Evolutionary conservation across 73 alveolate species (phyloP).

Genomic region (Symbiodinium natans): DNA sequence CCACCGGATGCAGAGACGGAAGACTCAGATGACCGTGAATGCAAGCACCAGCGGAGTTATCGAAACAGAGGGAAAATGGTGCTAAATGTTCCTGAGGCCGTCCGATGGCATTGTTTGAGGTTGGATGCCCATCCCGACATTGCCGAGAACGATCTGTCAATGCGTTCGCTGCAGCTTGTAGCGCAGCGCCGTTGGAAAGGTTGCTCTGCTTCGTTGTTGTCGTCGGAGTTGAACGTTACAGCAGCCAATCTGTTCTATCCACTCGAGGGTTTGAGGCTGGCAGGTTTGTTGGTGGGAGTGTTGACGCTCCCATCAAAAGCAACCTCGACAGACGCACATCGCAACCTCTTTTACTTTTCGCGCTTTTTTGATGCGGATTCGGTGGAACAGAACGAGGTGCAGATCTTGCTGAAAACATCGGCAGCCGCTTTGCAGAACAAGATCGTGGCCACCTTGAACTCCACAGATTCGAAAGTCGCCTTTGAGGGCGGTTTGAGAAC

Average conservation of each 20-base stretch:
- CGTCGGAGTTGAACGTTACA: slow-evolving; percentile 34
- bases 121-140: slow-evolving; percentile 72
- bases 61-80: background rate
- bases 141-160: slow-evolving; percentile 29
- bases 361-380: slow-evolving; percentile 45
- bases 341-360: slow-evolving; percentile 35
- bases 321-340: background rate
- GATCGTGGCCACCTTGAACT: background rate
- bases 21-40: background rate
- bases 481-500: slow-evolving; percentile 24
- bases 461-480: background rate
- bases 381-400: slow-evolving; percentile 9
- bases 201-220: background rate
- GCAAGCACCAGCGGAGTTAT: background rate
- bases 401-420: background rate
- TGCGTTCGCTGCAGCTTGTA: slow-evolving; percentile 11
- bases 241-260: slow-evolving; percentile 27
- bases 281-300: slow-evolving; percentile 64
- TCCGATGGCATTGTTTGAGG: slow-evolving; percentile 7
- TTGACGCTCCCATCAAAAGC: background rate
- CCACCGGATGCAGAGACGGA: background rate
- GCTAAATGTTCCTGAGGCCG: background rate
- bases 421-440: slow-evolving; percentile 27
- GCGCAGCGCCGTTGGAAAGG: slow-evolving; percentile 58
- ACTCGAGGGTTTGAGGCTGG: slow-evolving; percentile 36